These are phyloP conservation scores for Sphagnum contortum DNA, from an alignment of 225 moss, liverwort and hornwort genomes.

Conservation along the genomic window DNA sequence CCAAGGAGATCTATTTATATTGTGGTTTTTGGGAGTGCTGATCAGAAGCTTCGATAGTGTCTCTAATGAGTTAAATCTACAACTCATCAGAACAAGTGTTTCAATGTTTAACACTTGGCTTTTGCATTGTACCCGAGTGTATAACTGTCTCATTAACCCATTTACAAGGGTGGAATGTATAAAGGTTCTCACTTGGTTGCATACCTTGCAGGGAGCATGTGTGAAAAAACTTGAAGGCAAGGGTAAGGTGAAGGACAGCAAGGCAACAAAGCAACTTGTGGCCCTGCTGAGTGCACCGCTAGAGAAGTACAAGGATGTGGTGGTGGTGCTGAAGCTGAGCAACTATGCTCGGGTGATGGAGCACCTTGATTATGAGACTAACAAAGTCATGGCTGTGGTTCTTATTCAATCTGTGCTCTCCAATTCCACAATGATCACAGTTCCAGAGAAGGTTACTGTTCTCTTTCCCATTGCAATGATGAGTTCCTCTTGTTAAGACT, in stretches of 20 bases:
- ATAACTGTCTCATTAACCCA: too few species aligned
- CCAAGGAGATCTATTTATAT: too few species aligned
- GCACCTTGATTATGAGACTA: constrained; percentile 78
- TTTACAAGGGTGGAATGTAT: too few species aligned
- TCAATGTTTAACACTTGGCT: too few species aligned
- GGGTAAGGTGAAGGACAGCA: constrained; percentile 67
- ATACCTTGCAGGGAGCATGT: constrained; percentile 64
- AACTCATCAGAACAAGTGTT: too few species aligned
- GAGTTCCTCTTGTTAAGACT: too few species aligned
- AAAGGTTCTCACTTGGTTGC: neutral
- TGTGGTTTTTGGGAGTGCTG: too few species aligned
- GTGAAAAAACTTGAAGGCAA: constrained; percentile 76
- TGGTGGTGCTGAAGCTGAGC: constrained; percentile 67
- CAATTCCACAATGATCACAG: constrained; percentile 57
- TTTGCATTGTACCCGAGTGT: too few species aligned
- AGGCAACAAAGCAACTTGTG: constrained; percentile 77
- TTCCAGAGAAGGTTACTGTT: constrained; percentile 64
- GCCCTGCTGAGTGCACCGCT: constrained; percentile 73
- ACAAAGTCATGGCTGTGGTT: constrained; percentile 83
- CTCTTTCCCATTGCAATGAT: too few species aligned
- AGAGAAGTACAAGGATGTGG: constrained; percentile 89
- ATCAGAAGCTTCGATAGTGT: too few species aligned
- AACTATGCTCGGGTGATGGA: constrained; percentile 91
- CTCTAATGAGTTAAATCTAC: too few species aligned
- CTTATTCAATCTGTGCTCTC: constrained; percentile 81